phyloP scores from a whole-genome alignment of 108 stramenopile species.

The Cyclotella choctawhatcheeana region DNA sequence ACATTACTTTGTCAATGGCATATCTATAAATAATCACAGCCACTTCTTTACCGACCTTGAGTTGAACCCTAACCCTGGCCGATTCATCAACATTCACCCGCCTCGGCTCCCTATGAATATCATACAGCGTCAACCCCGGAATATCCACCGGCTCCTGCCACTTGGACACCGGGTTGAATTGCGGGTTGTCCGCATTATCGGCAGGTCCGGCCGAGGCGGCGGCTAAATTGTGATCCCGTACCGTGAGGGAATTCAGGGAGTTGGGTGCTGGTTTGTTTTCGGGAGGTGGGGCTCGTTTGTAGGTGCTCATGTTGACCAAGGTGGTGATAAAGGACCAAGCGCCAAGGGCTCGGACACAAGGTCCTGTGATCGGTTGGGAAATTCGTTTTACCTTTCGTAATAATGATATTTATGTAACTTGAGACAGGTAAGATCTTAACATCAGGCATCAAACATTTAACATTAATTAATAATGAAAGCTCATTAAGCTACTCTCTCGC shows the following conservation, averaged over 20 bases:
- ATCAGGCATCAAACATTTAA: no score
- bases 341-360: no score
- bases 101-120: slow-evolving; percentile 58
- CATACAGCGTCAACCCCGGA: slow-evolving; percentile 60
- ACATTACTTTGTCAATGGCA: neutral
- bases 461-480: no score
- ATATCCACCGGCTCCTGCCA: slow-evolving; percentile 55
- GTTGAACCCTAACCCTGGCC: slow-evolving; percentile 32
- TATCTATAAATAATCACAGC: neutral
- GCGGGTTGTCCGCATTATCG: neutral
- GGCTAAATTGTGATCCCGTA: slow-evolving; percentile 2
- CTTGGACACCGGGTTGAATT: slow-evolving; percentile 56
- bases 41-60: slow-evolving; percentile 12
- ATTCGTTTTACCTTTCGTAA: no score
- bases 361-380: no score
- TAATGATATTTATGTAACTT: no score
- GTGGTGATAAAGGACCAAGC: no score
- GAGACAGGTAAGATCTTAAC: no score
- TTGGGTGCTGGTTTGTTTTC: slow-evolving; percentile 5
- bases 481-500: neutral
- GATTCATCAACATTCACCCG: slow-evolving; percentile 13
- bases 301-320: neutral
- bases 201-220: neutral
- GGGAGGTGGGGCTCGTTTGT: slow-evolving; percentile 27
- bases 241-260: slow-evolving; percentile 3